Base-by-base conservation (phyloP, 1,284 basidiomycete species). In the Pseudozyma sp. region DNA sequence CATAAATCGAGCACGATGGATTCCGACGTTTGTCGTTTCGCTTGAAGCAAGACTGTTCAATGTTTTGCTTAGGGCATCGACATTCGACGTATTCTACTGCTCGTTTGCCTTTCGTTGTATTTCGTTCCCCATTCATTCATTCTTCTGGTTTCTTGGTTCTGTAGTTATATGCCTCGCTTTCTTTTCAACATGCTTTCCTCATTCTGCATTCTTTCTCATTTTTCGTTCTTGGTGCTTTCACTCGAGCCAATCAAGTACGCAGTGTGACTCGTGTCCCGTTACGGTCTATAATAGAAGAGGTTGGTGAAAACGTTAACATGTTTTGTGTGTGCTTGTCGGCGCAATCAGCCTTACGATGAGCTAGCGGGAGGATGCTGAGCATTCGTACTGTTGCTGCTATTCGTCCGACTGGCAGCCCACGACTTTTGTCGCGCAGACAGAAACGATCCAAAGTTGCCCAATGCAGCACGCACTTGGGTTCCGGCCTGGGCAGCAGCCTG, bases 401-500 rank as follows among this genome's bases (percentile, higher is more conserved):
- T 59, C 36, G 40, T 19, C 18, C 71, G 71, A 18, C 62, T 56
- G 3, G 66, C 65, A 18, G 69, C 59, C 76, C 76, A 78, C 1
- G 74, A 66, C 52, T 75, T 76, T 39, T 79, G 76, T 4, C 63
- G 59, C 31, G 75, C 50, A 4, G 80, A 76, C 12, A 83, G 65
- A 59, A 81, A 85, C 5, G 67, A 74, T 19, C 83, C 83, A 61
- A 84, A 80, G 51, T 64, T 73, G 52, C 80, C 77, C 1, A 83
- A 31, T 5, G 83, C 83, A 4, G 76, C 75, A 8, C 79, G 69
- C 12, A 81, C 79, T 31, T 83, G 78, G 2, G 78, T 79, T 21
- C 76, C 76, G 1, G 82, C 82, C 10, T 73, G 71, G 9, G 77
- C 68, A 25, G 75, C 82, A n/a, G 72, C 78, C 35, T 70, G 73